Base-by-base conservation (phyloP, 2,329 filamentous ascomycete species). In the Penicillium sp. region DNA sequence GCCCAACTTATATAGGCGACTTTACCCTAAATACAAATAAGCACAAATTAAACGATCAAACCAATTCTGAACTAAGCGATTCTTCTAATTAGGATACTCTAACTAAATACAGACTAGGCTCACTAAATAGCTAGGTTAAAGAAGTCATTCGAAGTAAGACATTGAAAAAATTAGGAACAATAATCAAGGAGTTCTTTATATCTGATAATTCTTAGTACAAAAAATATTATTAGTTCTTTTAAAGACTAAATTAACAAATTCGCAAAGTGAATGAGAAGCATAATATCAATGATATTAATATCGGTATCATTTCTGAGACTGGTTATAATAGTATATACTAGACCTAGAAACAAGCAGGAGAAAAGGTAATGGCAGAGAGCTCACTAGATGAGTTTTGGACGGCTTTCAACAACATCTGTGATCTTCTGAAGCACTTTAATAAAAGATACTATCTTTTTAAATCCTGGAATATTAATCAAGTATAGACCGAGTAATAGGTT, bases 161-260 rank as follows among this genome's bases (percentile, higher is more conserved):
- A 14, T 47, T n/a, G 13, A 44, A 22, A 9, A n/a, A 46, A 22
- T 55, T 34, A 34, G 18, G 3, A 39, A 49, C 7, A 36, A 44
- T 49, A 24, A 29, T 45, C 29, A 27, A 52, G 27, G 27, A 46
- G 18, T 56, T 56, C 36, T 49, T 49, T 34, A 46, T 16, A 39
- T 24, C 38, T 4, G 24, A 34, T 8, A 10, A 38, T 3, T 42
- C 54, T 36, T 14, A 27, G 9, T 57, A 54, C 16, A 14, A 54
- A 45, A 6, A 45, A 36, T 57, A 32, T 24, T 3, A 48, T 21
- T 2, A 45, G 6, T 57, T 57, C 38, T 57, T 57, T 44, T 3
- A 41, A 27, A n/a, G 18, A 5, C 50, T 57, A 1, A 57, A 57
- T 34, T 24, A 54, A 36, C 11, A 48, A 27, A 57, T 57, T 34